A percentile compares a stretch with the other conserved stretches of the same genome.
Conservation (phyloP, 129 eudicot species). For the Flaveria bidentis region DNA sequence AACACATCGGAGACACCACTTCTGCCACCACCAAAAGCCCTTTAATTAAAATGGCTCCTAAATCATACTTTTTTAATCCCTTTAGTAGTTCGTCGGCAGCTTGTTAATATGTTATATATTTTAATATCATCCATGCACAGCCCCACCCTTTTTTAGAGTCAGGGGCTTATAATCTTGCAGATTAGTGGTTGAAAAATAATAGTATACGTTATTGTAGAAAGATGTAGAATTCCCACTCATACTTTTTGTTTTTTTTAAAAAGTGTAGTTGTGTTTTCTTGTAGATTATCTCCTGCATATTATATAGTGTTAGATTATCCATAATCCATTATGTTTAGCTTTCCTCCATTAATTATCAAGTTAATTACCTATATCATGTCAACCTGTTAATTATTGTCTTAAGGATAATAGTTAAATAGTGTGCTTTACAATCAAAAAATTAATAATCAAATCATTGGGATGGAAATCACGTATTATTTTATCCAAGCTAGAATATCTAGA, state of each 20-base stretch:
- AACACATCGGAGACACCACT: conserved; percentile 42
- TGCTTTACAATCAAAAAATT: no score
- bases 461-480: no score
- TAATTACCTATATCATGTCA: neutral
- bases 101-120: conserved; percentile 20
- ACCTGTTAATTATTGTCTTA: no score
- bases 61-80: conserved; percentile 25
- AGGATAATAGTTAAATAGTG: no score
- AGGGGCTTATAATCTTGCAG: conserved; percentile 23
- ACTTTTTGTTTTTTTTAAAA: neutral
- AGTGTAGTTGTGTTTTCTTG: conserved; percentile 3
- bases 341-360: neutral
- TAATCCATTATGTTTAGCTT: neutral
- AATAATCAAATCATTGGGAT: no score
- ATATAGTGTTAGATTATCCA: neutral
- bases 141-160: conserved; percentile 25
- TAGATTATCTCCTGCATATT: conserved; percentile 15
- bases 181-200: neutral
- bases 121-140: conserved; percentile 30
- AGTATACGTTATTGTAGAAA: conserved; percentile 7
- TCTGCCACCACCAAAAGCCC: conserved; percentile 32
- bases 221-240: conserved; percentile 12
- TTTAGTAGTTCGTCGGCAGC: conserved; percentile 37
- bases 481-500: no score
- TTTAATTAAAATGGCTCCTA: conserved; percentile 26